Base-by-base conservation (phyloP, 2,329 filamentous ascomycete species). In the Geosmithia morbida region DNA sequence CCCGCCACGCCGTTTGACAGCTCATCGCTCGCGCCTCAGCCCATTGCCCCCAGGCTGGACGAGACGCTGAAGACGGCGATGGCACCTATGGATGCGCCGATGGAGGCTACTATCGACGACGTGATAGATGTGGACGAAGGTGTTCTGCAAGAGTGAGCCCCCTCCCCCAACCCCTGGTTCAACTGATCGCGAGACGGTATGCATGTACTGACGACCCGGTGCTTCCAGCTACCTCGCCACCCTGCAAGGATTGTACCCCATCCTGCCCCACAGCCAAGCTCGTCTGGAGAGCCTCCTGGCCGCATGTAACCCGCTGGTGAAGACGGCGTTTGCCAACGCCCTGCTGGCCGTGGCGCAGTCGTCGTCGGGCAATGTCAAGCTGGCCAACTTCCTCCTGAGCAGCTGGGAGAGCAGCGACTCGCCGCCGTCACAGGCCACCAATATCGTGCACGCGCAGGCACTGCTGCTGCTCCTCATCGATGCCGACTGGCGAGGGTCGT, bases 211-310 rank as follows among this genome's bases (percentile, higher is more conserved):
- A 26, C 39, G 18, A 22, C 14, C 16, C n/a, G 19, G 22, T 7
- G 26, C 18, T 13, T 17, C 7, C 42, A 81, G 76, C 52, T 87
- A 86, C 53, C 72, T 84, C 47, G 68, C 69, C 4, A 65, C 74
- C 14, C 75, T 87, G 18, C 82, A 87, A 54, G 77, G 78, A 14
- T 75, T 75, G 3, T 80, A 85, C 49, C 83, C 83, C 0, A 67
- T 87, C 43, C 66, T 87, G 13, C 74, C 81, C 2, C 68, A 69
- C 46, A 76, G 65, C 47, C 79, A 75, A 54, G 61, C 64, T 14
- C 69, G 70, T n/a, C 60, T 84, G 10, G 72, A 76, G 48, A 67
- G 68, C 8, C 67, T 78, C 18, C 61, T 87, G 18, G 66, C 66
- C 2, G 70, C 73, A 43, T 80, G 77, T 52, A 74, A 79, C 0